These are phyloP conservation scores for Oehlia diaphana DNA, from an alignment of 192 early-diverging fungal genomes.

Conservation along the genomic window DNA sequence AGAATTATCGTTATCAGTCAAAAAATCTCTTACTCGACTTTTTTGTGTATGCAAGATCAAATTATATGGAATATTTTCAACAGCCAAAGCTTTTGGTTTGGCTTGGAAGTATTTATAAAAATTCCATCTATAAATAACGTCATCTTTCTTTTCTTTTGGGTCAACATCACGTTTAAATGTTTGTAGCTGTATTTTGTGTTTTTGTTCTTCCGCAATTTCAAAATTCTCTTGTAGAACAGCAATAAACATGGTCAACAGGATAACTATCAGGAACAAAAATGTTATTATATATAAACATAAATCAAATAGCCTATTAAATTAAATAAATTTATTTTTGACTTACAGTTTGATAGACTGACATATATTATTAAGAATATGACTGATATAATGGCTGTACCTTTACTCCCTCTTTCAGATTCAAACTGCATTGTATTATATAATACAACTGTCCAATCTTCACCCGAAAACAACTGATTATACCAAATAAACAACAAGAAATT, in stretches of 20 bases:
- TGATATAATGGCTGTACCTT: conserved; percentile 39
- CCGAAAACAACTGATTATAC: conserved; percentile 53
- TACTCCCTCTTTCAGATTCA: conserved; percentile 26
- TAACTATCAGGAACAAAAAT: conserved; percentile 38
- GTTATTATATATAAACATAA: background rate
- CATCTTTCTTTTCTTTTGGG: conserved; percentile 36
- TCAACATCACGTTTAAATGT: conserved; percentile 38
- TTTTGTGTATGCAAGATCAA: conserved; percentile 50
- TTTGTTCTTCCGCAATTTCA: conserved; percentile 57
- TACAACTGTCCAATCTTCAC: conserved; percentile 61
- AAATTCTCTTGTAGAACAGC: conserved; percentile 69
- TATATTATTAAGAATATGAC: conserved; percentile 54
- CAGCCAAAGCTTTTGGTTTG: conserved; percentile 46
- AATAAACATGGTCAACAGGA: conserved; percentile 65
- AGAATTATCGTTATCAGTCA: conserved; percentile 39
- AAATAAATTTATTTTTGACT: conserved; percentile 10
- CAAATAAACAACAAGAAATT: background rate
- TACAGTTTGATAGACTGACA: conserved; percentile 62
- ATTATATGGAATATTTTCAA: conserved; percentile 43
- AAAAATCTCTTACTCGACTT: conserved; percentile 47
- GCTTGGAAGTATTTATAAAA: conserved; percentile 51
- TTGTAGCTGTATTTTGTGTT: conserved; percentile 50
- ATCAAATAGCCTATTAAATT: background rate
- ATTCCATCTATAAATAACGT: conserved; percentile 52
- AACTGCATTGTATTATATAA: conserved; percentile 51